Conservation (phyloP, 768 basidiomycete species). For the Leccinum aurantiacum region DNA sequence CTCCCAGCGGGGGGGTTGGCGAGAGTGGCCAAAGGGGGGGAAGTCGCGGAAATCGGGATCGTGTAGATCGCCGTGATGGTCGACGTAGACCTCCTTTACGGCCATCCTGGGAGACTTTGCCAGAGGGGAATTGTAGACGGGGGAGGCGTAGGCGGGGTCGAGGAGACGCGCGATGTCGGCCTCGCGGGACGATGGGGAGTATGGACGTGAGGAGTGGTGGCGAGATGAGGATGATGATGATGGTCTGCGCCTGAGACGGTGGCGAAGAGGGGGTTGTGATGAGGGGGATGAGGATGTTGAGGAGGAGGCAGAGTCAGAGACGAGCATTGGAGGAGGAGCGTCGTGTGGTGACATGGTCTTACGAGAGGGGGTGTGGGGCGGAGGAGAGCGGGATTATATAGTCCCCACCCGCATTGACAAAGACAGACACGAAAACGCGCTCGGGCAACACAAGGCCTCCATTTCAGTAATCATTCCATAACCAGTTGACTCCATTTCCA, state of each 20-base stretch:
- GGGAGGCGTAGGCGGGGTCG: slow-evolving; percentile 58
- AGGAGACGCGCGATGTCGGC: slow-evolving; percentile 62
- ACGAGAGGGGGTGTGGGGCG: slow-evolving; percentile 13
- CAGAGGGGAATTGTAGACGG: slow-evolving; percentile 28
- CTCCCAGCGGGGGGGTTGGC: no score
- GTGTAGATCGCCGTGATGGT: slow-evolving; percentile 60
- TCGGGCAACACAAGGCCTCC: slow-evolving; percentile 24
- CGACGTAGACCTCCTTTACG: slow-evolving; percentile 48
- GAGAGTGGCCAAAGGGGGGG: no score
- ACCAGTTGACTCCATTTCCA: slow-evolving; percentile 17
- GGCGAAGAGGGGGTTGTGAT: slow-evolving; percentile 19
- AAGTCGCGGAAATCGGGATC: slow-evolving; percentile 69
- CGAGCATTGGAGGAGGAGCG: slow-evolving; percentile 12
- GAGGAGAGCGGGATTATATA: slow-evolving; percentile 33
- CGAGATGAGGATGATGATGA: slow-evolving; percentile 33
- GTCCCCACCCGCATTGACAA: slow-evolving; percentile 20
- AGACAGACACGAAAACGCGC: slow-evolving; percentile 30
- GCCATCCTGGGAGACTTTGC: slow-evolving; percentile 14
- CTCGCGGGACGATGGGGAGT: slow-evolving; percentile 40
- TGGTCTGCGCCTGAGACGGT: slow-evolving; percentile 25
- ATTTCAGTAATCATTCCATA: slow-evolving; percentile 33
- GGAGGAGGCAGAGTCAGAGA: slow-evolving; percentile 23
- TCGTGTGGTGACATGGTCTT: slow-evolving; percentile 8
- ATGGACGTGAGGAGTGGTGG: slow-evolving; percentile 22
- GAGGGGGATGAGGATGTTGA: slow-evolving; percentile 16